Conservation (phyloP, 257 asterid species). For the Gentiana macrophylla region DNA sequence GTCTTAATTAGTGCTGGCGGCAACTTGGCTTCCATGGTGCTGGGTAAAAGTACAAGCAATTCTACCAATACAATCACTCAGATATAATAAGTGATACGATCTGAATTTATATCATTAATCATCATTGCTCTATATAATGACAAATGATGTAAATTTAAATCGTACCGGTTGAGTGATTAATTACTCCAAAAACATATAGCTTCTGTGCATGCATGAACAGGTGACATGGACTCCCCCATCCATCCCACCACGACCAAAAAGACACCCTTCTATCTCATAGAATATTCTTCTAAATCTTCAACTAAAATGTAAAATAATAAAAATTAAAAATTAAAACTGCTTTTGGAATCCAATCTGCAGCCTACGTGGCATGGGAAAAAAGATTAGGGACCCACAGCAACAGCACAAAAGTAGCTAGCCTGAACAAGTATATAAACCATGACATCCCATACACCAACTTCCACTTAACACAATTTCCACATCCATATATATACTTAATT, state of each 20-base stretch:
- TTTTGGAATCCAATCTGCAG: slow-evolving; percentile 32
- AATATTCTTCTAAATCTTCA: slow-evolving; percentile 16
- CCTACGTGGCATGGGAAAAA: slow-evolving; percentile 3
- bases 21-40: too few species aligned
- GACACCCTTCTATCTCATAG: not conserved
- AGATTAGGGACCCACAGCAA: slow-evolving; percentile 28
- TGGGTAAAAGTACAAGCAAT: too few species aligned
- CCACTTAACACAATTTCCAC: slow-evolving; percentile 12
- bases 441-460: slow-evolving; percentile 27
- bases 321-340: not conserved
- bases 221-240: slow-evolving; percentile 7
- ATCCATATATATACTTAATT: too few species aligned
- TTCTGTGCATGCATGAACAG: slow-evolving; percentile 4
- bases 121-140: too few species aligned
- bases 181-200: too few species aligned
- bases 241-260: slow-evolving; percentile 18
- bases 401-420: not conserved
- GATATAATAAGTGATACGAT: too few species aligned
- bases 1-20: too few species aligned
- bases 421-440: slow-evolving; percentile 37
- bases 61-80: too few species aligned
- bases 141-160: too few species aligned
- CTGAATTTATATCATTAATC: too few species aligned
- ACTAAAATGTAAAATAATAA: slow-evolving; percentile 4
- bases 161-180: too few species aligned